These are phyloP conservation scores for Colletotrichum sp. DNA, from an alignment of 2,329 filamentous ascomycete genomes.

Conservation along the genomic window DNA sequence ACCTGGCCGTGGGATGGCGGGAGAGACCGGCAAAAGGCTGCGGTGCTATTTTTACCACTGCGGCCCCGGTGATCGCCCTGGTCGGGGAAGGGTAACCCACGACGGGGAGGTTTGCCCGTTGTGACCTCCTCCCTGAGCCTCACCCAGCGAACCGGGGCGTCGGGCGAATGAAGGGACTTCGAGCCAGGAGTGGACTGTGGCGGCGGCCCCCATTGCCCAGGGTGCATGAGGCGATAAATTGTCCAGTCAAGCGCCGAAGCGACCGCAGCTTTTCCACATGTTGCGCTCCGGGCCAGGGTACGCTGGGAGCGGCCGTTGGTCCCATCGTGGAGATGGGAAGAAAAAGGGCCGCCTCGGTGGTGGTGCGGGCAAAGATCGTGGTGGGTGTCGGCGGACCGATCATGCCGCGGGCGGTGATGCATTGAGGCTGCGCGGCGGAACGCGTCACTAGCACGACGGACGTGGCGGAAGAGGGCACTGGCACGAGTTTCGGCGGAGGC, in stretches of 20 bases:
- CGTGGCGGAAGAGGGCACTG: constrained; percentile 17
- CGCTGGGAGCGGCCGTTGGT: not conserved
- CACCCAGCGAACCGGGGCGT: constrained; percentile 13
- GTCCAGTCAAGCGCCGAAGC: not conserved
- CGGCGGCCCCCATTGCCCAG: not conserved
- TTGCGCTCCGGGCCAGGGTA: not conserved
- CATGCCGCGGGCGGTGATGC: constrained; percentile 13
- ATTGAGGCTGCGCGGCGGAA: constrained; percentile 17
- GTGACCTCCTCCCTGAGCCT: constrained; percentile 37
- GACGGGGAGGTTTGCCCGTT: constrained; percentile 8
- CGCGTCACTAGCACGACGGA: constrained; percentile 8
- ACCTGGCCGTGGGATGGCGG: not conserved
- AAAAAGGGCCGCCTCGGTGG: not conserved
- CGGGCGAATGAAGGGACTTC: not conserved
- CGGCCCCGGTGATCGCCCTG: constrained; percentile 12
- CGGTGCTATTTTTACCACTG: constrained; percentile 17
- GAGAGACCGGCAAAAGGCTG: not conserved
- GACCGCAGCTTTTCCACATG: not conserved
- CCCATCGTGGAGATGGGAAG: not conserved
- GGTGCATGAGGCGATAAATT: not conserved
- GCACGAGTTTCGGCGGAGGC: constrained; percentile 19
- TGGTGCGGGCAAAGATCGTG: not conserved
- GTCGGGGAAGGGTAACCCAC: not conserved
- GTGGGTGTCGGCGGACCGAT: constrained; percentile 5
- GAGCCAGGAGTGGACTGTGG: not conserved